Base-by-base conservation (phyloP, 257 asterid genomes). In the Paraleonurus japonicus region DNA sequence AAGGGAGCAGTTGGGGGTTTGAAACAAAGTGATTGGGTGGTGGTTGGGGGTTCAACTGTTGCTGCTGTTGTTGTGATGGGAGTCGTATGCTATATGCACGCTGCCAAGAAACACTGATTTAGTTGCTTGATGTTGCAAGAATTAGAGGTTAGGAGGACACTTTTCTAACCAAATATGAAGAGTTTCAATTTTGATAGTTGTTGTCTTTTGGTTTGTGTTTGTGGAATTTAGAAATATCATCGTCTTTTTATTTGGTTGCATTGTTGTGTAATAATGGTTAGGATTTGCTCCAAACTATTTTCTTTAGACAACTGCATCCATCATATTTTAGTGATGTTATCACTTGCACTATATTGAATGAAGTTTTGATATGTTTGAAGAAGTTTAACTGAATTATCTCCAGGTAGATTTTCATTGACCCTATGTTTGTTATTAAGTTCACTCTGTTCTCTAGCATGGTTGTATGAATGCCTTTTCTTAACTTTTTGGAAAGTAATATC, bases 121-220 rank as follows among this genome's bases (percentile, higher is more conserved):
- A 55, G 35, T 63, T 59, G 77, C 78, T 68, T 41, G 82, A 75
- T 55, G 17, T 60, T 67, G 74, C 78, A 72, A 47, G 83, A 75
- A 59, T 69, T 78, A 71, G 78, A 76, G 76, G 77, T 74, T 75
- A 64, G 80, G 77, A 53, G 72, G 61, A 28, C 54, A 64, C 51
- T 60, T 77, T 75, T 78, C 79, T 83, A 71, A 74, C 78, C 74
- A 27, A 32, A 69, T 41, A 54, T 57, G 74, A 50, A 28, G 79
- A 76, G 72, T 75, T 73, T 79, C 86, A 79, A 68, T 90, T 90
- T 90, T 90, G 95, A 75, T 81, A 79, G 80, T 9, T 71, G 71
- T 58, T 45, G 50, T 28, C 58, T 74, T 75, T 63, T 68, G 72
- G 78, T 67, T 78, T 77, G 70, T 69, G 30, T 60, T 76, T 78